Evolutionary conservation across 2,329 filamentous ascomycete genomes (phyloP), one percentile per base, ranked within the genome.

Genomic region (Chalaropsis thielavioides): DNA sequence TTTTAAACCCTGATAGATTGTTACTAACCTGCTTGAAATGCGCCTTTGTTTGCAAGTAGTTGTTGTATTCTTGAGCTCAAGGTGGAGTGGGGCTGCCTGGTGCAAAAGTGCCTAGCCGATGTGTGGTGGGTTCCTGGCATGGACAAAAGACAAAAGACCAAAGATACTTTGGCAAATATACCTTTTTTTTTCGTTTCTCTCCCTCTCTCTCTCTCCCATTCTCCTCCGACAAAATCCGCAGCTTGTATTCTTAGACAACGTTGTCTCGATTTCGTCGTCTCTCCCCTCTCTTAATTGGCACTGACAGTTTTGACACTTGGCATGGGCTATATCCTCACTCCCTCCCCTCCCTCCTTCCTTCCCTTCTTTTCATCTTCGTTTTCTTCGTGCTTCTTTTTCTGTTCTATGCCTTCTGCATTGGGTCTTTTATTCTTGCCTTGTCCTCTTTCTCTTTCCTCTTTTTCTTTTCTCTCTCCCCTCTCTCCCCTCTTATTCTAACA

Each of bases 301-400:
- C 54, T 58, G 54, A 35, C 54, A 58, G 27, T n/a, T 46, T 46
- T 58, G 54, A 58, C 54, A 58, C 54, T n/a, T 58, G 54, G 54
- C 54, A 58, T 19, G n/a, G 31, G 24, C 24, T 58, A 35, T 17
- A 54, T 27, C 13, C 24, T 13, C 49, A 15, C 19, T 13, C 24
- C 49, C 49, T 27, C 24, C 19, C 22, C 13, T 54, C 24, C 13
- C 49, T 54, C 24, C 51, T 35, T 35, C 24, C 51, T 56, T 56
- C 24, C 17, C 51, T 38, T 58, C 4, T 3, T 17, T 46, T 44
- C n/a, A n/a, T n/a, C 51, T 38, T 58, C 4, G 3, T 17, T 46
- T 38, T 58, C 4, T 3, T 17, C 19, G 31, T 31, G 31, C 31
- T 31, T 6, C 31, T 31, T 31, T 31, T 31, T 31, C 31, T 31